Evolutionary conservation across 2,329 filamentous ascomycete genomes (phyloP).

Genomic region (Trichoderma asperellum): DNA sequence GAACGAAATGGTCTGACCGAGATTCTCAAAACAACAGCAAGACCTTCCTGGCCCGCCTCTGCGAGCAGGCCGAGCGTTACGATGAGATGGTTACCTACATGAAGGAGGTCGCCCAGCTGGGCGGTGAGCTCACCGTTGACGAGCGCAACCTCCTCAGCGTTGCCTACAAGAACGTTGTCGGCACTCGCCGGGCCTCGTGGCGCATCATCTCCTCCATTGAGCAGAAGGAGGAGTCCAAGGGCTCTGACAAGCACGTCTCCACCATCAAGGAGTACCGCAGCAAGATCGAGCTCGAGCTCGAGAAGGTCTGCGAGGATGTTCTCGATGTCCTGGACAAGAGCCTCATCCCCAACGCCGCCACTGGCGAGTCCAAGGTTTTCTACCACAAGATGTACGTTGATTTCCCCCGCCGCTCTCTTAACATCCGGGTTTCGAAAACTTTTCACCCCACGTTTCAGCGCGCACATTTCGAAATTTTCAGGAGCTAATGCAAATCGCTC

Average conservation of each 20-base stretch:
- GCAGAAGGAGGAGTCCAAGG: constrained; percentile 99
- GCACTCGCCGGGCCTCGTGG: constrained; percentile 97
- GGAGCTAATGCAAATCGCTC: constrained; percentile 28
- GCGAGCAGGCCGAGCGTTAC: constrained; percentile 99
- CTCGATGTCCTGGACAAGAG: constrained; percentile 91
- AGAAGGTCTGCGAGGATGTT: constrained; percentile 97
- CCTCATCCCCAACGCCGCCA: constrained; percentile 93
- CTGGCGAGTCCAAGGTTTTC: constrained; percentile 99
- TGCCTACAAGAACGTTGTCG: constrained; percentile 99
- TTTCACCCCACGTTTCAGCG: constrained; percentile 15
- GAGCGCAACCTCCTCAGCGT: constrained; percentile 99
- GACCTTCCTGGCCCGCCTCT: constrained; percentile 99
- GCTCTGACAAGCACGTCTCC: constrained; percentile 88
- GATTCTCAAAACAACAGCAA: constrained; percentile 66
- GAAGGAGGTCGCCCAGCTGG: constrained; percentile 98
- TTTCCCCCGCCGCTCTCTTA: background rate
- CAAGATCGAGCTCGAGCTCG: constrained; percentile 97
- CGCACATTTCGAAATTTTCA: constrained; percentile 17
- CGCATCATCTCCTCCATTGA: constrained; percentile 99
- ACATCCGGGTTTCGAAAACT: constrained; percentile 1
- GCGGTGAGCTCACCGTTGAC: constrained; percentile 83
- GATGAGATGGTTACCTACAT: constrained; percentile 99
- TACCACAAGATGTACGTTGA: constrained; percentile 97
- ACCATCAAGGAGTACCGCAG: constrained; percentile 97
- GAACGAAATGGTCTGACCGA: constrained; percentile 25